These are phyloP conservation scores for Ceratocystis cubensis DNA, from an alignment of 2,329 filamentous ascomycete genomes.

Conservation along the genomic window DNA sequence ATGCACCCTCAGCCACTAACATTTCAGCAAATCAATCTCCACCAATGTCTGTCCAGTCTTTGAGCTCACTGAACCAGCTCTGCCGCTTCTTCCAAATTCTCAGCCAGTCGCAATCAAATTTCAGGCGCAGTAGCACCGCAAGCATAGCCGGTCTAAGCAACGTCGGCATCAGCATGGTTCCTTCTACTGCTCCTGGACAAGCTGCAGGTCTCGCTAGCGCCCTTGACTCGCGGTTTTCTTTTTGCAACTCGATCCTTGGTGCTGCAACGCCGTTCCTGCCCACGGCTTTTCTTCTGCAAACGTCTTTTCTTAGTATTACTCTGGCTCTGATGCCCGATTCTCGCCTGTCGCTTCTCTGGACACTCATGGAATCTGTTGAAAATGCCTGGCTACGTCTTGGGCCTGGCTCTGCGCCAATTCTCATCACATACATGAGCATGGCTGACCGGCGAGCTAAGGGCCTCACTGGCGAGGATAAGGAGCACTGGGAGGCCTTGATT, in stretches of 20 bases:
- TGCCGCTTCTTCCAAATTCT: constrained; percentile 31
- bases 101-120: constrained; percentile 22
- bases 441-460: constrained; percentile 27
- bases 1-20: neutral
- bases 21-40: constrained; percentile 2
- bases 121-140: constrained; percentile 1
- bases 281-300: constrained; percentile 30
- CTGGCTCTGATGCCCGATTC: constrained; percentile 28
- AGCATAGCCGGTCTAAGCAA: neutral
- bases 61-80: constrained; percentile 35
- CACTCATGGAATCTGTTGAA: constrained; percentile 30
- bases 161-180: constrained; percentile 21
- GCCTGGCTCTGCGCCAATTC: constrained; percentile 28
- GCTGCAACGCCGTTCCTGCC: constrained; percentile 29
- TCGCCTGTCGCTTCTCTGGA: constrained; percentile 30
- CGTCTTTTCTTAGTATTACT: constrained; percentile 31
- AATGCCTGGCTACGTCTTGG: constrained; percentile 26
- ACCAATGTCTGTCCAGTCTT: constrained; percentile 27
- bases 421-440: constrained; percentile 29
- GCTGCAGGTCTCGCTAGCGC: constrained; percentile 26
- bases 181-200: constrained; percentile 22
- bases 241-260: constrained; percentile 31
- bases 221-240: constrained; percentile 29
- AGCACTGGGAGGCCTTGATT: constrained; percentile 27
- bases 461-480: constrained; percentile 29